Percentiles rank a stretch among this genome's conserved stretches.
Evolutionary conservation across 2,329 filamentous ascomycete species (phyloP).

Genomic region (Colletotrichum plurivorum): DNA sequence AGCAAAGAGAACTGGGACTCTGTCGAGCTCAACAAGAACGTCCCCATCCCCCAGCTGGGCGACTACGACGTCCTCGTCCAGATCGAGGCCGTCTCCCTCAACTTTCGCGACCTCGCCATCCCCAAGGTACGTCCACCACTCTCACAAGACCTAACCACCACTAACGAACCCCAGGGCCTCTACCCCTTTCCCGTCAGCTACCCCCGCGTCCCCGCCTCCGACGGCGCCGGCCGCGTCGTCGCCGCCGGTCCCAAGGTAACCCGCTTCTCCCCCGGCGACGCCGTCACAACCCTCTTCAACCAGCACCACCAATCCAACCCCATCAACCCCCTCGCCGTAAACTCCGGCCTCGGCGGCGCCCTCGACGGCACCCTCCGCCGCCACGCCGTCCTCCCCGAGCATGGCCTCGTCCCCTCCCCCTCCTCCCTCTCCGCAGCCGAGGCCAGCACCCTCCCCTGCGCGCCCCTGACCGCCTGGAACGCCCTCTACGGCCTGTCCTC

Average conservation of each 20-base stretch:
- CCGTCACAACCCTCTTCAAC: constrained; percentile 74
- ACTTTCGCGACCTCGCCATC: constrained; percentile 69
- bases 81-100: constrained; percentile 66
- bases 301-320: constrained; percentile 65
- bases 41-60: constrained; percentile 71
- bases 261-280: constrained; percentile 66
- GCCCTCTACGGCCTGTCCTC: constrained; percentile 70
- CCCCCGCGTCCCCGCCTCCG: constrained; percentile 65
- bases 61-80: constrained; percentile 82
- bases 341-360: constrained; percentile 76
- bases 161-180: constrained; percentile 51
- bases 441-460: constrained; percentile 71
- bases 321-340: constrained; percentile 50
- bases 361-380: constrained; percentile 78
- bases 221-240: constrained; percentile 68
- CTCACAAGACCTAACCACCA: background rate
- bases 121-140: constrained; percentile 48
- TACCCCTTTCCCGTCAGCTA: constrained; percentile 60
- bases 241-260: constrained; percentile 64
- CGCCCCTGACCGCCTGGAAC: constrained; percentile 77
- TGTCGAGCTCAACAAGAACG: constrained; percentile 67
- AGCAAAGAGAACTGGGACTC: constrained; percentile 69
- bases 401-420: constrained; percentile 76
- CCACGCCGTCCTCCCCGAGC: constrained; percentile 77
- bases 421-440: constrained; percentile 66